phyloP scores from a whole-genome alignment of 2,329 filamentous ascomycete genomes.

The Ophiocordyceps robertsii region DNA sequence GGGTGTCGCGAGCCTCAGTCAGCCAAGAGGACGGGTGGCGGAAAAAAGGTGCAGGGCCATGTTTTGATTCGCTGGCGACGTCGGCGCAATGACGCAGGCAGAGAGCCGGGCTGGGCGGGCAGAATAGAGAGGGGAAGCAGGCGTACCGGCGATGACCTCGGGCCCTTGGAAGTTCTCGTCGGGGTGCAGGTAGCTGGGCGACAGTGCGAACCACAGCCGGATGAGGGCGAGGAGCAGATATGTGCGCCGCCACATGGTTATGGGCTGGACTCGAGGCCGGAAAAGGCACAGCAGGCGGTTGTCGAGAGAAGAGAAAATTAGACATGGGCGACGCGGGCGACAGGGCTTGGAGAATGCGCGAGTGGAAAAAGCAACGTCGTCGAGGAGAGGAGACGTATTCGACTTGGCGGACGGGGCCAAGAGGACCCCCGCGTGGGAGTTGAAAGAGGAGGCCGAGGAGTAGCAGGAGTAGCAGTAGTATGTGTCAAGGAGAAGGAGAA shows the following conservation, averaged over 20 bases:
- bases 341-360: neutral
- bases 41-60: no score
- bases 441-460: neutral
- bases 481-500: neutral
- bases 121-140: neutral
- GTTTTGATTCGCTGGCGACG: no score
- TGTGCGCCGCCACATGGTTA: slow-evolving; percentile 74
- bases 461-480: neutral
- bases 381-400: neutral
- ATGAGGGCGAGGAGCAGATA: slow-evolving; percentile 77
- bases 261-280: slow-evolving; percentile 3
- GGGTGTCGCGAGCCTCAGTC: slow-evolving; percentile 1
- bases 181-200: slow-evolving; percentile 91
- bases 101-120: neutral
- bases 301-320: neutral
- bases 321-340: slow-evolving; percentile 7
- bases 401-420: neutral
- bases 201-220: slow-evolving; percentile 86
- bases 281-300: slow-evolving; percentile 10
- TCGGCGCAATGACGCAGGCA: no score
- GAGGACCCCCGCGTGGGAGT: neutral
- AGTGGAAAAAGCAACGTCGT: slow-evolving; percentile 1
- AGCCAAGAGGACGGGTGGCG: neutral
- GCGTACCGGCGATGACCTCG: slow-evolving; percentile 86
- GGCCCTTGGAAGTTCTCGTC: slow-evolving; percentile 99